These are phyloP conservation scores for Solanum lignicaule DNA, from an alignment of 257 asterid species.

Conservation along the genomic window DNA sequence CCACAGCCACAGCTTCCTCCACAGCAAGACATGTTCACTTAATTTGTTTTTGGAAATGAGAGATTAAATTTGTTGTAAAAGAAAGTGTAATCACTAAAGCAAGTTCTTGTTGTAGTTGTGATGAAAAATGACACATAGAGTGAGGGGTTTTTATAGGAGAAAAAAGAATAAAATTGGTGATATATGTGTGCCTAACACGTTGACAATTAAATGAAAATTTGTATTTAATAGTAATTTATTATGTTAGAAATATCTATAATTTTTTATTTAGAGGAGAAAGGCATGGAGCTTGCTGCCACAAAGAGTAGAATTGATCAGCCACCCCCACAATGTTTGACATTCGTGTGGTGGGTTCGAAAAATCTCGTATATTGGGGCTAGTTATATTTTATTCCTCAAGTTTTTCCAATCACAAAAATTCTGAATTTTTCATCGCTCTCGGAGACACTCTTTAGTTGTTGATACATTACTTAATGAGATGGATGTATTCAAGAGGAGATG, in stretches of 20 bases:
- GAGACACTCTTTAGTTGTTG: neutral
- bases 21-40: conserved; percentile 44
- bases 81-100: neutral
- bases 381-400: too few species aligned
- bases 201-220: neutral
- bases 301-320: neutral
- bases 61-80: neutral
- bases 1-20: conserved; percentile 72
- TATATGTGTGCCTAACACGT: neutral
- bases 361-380: neutral
- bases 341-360: neutral
- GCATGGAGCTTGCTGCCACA: neutral
- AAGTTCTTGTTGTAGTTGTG: neutral
- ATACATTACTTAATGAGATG: neutral
- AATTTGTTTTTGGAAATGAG: neutral
- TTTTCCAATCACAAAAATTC: too few species aligned
- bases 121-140: neutral
- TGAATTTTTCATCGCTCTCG: too few species aligned
- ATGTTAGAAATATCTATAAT: neutral
- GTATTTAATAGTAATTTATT: neutral
- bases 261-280: neutral
- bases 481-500: neutral
- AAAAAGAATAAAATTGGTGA: neutral
- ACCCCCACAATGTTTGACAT: neutral
- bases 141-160: neutral